A percentile compares a stretch with the other conserved stretches of the same genome.
Evolutionary conservation across 805 yeast genomes (phyloP).

Genomic region (Tetrapisispora nanseiensis): DNA sequence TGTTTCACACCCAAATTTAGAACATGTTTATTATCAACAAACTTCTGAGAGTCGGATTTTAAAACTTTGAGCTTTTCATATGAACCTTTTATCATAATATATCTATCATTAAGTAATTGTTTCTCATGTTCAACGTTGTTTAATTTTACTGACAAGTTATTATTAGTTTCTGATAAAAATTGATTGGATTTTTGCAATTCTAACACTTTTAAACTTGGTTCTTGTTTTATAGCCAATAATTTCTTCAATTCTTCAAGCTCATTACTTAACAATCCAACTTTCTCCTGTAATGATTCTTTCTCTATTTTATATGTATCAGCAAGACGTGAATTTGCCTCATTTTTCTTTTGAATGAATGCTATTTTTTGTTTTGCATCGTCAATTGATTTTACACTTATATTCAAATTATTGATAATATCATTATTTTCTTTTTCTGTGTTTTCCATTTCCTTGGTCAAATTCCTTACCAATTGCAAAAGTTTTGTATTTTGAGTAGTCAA

Average conservation of each 20-base stretch:
- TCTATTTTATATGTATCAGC: background rate
- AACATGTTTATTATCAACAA: background rate
- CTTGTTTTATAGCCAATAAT: background rate
- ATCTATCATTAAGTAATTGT: constrained; percentile 34
- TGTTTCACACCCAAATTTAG: background rate
- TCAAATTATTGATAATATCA: constrained; percentile 26
- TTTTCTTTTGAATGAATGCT: constrained; percentile 23
- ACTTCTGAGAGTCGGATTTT: background rate
- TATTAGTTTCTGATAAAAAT: background rate
- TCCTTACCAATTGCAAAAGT: constrained; percentile 46
- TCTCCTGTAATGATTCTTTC: background rate
- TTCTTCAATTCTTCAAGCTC: background rate
- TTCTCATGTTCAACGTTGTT: constrained; percentile 37
- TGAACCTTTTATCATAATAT: constrained; percentile 32
- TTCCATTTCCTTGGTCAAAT: constrained; percentile 62
- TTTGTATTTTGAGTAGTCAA: constrained; percentile 66
- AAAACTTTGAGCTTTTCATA: background rate
- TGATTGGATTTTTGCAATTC: background rate
- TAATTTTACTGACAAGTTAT: constrained; percentile 7
- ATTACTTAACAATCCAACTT: background rate
- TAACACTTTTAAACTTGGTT: background rate
- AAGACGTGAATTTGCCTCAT: background rate
- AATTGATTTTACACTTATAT: constrained; percentile 30
- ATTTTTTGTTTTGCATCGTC: constrained; percentile 60
- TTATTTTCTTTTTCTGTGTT: constrained; percentile 36